A percentile compares a stretch with the other conserved stretches of the same genome.
Conservation (phyloP, 768 basidiomycete genomes). For the Boletus vermiculosoides region DNA sequence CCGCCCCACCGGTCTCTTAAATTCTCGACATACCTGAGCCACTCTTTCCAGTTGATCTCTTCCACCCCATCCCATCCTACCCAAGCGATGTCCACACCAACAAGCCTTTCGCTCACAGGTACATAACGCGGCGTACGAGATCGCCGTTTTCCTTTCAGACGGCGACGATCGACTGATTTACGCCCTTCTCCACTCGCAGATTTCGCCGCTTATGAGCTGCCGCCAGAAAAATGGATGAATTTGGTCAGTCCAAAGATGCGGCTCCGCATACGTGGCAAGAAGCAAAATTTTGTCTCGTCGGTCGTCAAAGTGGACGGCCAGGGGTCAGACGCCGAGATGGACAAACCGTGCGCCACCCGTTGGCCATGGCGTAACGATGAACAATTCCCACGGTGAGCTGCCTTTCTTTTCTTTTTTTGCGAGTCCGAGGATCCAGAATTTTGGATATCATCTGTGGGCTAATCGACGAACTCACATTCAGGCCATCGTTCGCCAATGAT, state of each 20-base stretch:
- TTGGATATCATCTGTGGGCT: background rate
- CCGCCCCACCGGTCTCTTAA: background rate
- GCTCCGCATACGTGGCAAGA: background rate
- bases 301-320: background rate
- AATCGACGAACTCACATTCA: background rate
- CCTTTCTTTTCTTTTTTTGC: background rate
- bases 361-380: background rate
- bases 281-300: conserved; percentile 7
- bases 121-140: background rate
- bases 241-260: conserved; percentile 7
- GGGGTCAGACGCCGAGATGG: background rate
- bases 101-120: conserved; percentile 4
- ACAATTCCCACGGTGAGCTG: conserved; percentile 1
- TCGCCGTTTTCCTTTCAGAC: background rate
- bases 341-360: background rate
- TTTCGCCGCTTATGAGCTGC: conserved; percentile 12
- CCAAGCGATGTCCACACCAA: background rate
- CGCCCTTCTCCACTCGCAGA: background rate
- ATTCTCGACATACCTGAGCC: background rate
- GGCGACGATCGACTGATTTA: background rate
- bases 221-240: conserved; percentile 9
- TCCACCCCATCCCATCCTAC: background rate
- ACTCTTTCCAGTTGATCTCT: background rate
- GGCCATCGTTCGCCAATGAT: conserved; percentile 2
- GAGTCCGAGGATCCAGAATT: background rate